Evolutionary conservation across 257 asterid species (phyloP).

Genomic region (Petunia axillaris): DNA sequence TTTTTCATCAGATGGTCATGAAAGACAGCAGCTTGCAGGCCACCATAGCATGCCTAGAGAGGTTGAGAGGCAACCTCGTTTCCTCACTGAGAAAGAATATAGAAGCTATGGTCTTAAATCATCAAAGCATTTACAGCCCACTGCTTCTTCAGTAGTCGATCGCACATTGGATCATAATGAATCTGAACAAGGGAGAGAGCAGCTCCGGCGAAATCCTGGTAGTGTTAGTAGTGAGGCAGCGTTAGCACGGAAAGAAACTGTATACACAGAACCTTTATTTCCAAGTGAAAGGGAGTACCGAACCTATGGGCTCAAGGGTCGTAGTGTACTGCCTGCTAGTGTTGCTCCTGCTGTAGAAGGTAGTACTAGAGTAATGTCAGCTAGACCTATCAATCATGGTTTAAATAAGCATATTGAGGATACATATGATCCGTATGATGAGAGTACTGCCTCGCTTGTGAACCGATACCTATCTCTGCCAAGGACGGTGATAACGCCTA

Average conservation of each 20-base stretch:
- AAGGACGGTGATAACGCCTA: constrained; percentile 29
- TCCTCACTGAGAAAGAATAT: constrained; percentile 76
- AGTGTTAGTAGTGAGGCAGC: constrained; percentile 33
- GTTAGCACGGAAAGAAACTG: constrained; percentile 43
- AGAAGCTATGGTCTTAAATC: constrained; percentile 70
- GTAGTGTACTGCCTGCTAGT: constrained; percentile 32
- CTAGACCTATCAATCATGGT: constrained; percentile 26
- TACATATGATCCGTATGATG: constrained; percentile 56
- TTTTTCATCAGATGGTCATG: constrained; percentile 33
- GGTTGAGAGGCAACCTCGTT: constrained; percentile 41
- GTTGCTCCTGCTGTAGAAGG: constrained; percentile 18
- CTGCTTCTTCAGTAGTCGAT: constrained; percentile 31
- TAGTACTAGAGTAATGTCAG: constrained; percentile 33
- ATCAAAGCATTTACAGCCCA: constrained; percentile 45
- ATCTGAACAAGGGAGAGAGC: constrained; percentile 48
- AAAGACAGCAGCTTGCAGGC: constrained; percentile 35
- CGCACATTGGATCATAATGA: constrained; percentile 34
- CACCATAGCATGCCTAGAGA: constrained; percentile 33
- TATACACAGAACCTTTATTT: constrained; percentile 36
- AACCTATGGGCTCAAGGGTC: constrained; percentile 56
- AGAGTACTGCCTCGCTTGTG: constrained; percentile 67
- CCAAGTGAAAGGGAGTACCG: constrained; percentile 64
- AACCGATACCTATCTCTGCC: constrained; percentile 63
- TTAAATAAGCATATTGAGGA: constrained; percentile 25
- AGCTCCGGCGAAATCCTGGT: constrained; percentile 39